phyloP scores from a whole-genome alignment of 2,329 filamentous ascomycete genomes.

The Pseudogymnoascus pannorum region DNA sequence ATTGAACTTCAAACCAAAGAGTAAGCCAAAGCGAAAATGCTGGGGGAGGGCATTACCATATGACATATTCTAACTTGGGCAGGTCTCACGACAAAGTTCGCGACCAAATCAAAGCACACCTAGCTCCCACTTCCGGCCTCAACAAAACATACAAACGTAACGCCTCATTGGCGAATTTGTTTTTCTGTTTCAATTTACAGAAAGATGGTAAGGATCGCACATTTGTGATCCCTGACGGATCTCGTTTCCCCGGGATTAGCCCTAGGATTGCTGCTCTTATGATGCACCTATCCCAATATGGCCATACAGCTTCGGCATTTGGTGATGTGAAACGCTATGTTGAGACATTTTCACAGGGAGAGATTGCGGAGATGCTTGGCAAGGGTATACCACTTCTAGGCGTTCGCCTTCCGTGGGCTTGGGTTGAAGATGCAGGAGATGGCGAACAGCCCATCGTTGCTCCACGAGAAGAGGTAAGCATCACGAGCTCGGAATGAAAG shows the following conservation, averaged over 20 bases:
- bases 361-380: neutral
- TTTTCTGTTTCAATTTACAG: neutral
- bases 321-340: conserved; percentile 26
- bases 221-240: neutral
- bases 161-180: conserved; percentile 24
- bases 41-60: conserved; percentile 14
- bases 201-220: neutral
- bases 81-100: conserved; percentile 16
- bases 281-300: conserved; percentile 26
- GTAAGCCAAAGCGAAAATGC: conserved; percentile 18
- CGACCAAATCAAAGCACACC: conserved; percentile 25
- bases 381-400: neutral
- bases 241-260: neutral
- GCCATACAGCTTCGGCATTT: conserved; percentile 25
- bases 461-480: neutral
- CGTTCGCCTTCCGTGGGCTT: neutral
- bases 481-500: neutral
- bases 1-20: conserved; percentile 17
- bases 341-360: conserved; percentile 12
- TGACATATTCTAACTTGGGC: neutral
- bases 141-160: conserved; percentile 30
- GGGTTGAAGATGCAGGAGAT: neutral
- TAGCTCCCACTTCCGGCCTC: conserved; percentile 23
- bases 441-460: neutral
- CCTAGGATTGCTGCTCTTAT: conserved; percentile 16